These are phyloP conservation scores for Hondaea fermentalgiana DNA, from an alignment of 108 stramenopile genomes.

Conservation along the genomic window DNA sequence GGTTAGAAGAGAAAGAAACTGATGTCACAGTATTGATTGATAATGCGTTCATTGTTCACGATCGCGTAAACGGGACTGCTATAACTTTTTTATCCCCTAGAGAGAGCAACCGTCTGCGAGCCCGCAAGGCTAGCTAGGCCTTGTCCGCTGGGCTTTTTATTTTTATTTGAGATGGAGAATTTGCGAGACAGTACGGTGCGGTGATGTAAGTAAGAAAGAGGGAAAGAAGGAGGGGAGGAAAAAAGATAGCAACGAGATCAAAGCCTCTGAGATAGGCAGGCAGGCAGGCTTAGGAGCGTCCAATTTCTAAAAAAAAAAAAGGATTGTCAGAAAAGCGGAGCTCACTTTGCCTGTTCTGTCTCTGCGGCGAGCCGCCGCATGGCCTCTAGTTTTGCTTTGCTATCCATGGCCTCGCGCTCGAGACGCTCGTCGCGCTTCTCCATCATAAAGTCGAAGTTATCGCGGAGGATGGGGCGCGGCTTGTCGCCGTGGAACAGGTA, in stretches of 20 bases:
- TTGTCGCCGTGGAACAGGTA: not conserved
- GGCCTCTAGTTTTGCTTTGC: not conserved
- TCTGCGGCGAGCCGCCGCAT: not conserved
- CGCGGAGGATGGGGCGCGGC: not conserved
- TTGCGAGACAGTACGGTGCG: not conserved
- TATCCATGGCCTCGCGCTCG: not conserved
- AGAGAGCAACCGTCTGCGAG: too few relatives aligned
- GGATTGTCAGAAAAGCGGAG: too few relatives aligned
- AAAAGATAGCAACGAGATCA: not conserved
- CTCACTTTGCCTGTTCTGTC: not conserved
- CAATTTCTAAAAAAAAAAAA: too few relatives aligned
- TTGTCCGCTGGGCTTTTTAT: too few relatives aligned
- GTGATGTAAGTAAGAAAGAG: not conserved
- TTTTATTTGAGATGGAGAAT: too few relatives aligned
- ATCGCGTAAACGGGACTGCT: too few relatives aligned
- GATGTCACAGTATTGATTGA: too few relatives aligned
- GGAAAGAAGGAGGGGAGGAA: not conserved
- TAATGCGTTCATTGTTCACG: too few relatives aligned
- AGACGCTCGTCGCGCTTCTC: not conserved
- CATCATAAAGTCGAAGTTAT: slow-evolving; percentile 17
- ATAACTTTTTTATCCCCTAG: too few relatives aligned
- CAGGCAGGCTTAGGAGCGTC: not conserved
- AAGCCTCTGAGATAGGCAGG: not conserved
- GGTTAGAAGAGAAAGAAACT: too few relatives aligned
- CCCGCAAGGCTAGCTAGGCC: too few relatives aligned